Evolutionary conservation across 2,329 filamentous ascomycete species (phyloP).

Genomic region (Curvularia verruculosa): DNA sequence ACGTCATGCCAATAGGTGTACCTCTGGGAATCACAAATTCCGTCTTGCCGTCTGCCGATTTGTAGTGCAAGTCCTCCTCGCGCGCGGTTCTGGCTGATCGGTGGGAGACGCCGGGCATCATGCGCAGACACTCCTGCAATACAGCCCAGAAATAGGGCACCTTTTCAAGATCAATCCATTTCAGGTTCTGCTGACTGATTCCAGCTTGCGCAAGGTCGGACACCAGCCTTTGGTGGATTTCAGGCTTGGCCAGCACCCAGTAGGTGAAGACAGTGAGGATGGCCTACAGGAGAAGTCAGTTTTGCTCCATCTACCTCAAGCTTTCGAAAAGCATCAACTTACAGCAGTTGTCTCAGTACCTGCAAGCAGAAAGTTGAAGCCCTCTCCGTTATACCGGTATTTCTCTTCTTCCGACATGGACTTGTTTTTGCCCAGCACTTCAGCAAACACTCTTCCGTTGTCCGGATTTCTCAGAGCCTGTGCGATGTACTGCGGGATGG

Average conservation of each 20-base stretch:
- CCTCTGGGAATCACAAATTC: slow-evolving; percentile 35
- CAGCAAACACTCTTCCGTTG: slow-evolving; percentile 34
- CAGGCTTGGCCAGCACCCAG: slow-evolving; percentile 43
- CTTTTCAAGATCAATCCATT: slow-evolving; percentile 35
- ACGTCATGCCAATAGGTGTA: slow-evolving; percentile 39
- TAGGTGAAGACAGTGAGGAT: slow-evolving; percentile 43
- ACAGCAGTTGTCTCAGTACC: slow-evolving; percentile 37
- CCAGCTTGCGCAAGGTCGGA: slow-evolving; percentile 27
- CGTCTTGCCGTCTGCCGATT: slow-evolving; percentile 25
- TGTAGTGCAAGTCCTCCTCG: slow-evolving; percentile 28
- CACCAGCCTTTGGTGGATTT: slow-evolving; percentile 27
- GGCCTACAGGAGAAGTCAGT: slow-evolving; percentile 29
- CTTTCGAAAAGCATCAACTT: slow-evolving; percentile 4
- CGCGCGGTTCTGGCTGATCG: slow-evolving; percentile 27
- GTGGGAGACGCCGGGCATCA: slow-evolving; percentile 41
- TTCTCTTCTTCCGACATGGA: slow-evolving; percentile 31
- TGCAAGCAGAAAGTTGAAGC: slow-evolving; percentile 35
- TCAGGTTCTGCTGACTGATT: slow-evolving; percentile 20
- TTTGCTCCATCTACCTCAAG: background rate
- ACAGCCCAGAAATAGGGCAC: slow-evolving; percentile 43
- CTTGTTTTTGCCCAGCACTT: slow-evolving; percentile 28
- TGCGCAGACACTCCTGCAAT: slow-evolving; percentile 45
- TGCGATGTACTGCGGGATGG: slow-evolving; percentile 31
- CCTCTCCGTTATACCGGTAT: slow-evolving; percentile 32
- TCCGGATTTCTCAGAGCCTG: slow-evolving; percentile 32